Conservation (phyloP, 257 asterid species). For the Fraxinus excelsior region DNA sequence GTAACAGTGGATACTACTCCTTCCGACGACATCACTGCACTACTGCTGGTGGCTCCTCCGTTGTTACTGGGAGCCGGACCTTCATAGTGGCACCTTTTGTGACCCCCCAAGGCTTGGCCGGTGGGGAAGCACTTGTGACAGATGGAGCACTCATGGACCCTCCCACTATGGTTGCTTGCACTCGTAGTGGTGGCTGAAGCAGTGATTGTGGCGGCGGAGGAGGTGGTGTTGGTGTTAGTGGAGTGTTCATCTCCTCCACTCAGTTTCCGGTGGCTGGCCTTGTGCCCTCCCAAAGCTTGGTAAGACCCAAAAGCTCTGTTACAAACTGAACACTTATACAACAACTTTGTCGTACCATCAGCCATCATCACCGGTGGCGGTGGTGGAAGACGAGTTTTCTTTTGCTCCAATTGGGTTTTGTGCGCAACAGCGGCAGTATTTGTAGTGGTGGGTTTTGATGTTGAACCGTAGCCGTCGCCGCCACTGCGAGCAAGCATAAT, state of each 20-base stretch:
- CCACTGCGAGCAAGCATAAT: conserved; percentile 66
- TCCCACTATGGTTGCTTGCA: conserved; percentile 29
- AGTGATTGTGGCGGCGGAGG: conserved; percentile 27
- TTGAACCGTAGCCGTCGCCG: conserved; percentile 3
- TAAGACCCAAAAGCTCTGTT: conserved; percentile 46
- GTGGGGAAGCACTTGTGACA: conserved; percentile 59
- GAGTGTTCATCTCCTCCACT: conserved; percentile 21
- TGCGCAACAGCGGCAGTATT: neutral
- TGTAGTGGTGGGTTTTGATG: conserved; percentile 14
- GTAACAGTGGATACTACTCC: conserved; percentile 44
- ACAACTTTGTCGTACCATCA: conserved; percentile 19
- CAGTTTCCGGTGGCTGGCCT: conserved; percentile 64
- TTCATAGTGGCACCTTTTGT: conserved; percentile 63
- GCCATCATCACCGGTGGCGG: conserved; percentile 18
- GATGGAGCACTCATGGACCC: conserved; percentile 53
- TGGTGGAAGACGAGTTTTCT: conserved; percentile 8
- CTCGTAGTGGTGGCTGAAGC: conserved; percentile 2
- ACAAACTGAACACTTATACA: conserved; percentile 57
- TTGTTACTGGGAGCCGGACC: conserved; percentile 38
- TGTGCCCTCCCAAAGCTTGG: conserved; percentile 74
- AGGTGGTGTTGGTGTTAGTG: conserved; percentile 27
- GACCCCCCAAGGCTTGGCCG: conserved; percentile 67
- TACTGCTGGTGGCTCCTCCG: conserved; percentile 28
- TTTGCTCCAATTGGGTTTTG: neutral
- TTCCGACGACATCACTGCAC: conserved; percentile 39